phyloP scores from a whole-genome alignment of 2,329 filamentous ascomycete genomes.

The Chaetomium globosum region DNA sequence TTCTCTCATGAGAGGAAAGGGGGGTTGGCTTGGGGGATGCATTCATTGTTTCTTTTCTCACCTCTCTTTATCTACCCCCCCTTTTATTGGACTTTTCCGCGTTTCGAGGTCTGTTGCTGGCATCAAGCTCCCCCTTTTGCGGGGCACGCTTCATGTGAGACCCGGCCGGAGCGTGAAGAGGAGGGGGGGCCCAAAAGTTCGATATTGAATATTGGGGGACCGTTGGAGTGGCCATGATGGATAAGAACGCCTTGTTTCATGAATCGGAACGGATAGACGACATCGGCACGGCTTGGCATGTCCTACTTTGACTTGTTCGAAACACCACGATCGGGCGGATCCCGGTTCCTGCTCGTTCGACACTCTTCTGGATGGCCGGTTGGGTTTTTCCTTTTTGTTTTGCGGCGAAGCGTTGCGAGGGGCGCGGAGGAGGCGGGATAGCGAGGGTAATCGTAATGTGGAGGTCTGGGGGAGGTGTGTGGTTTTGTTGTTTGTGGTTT shows the following conservation, averaged over 20 bases:
- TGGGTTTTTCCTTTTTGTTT: neutral
- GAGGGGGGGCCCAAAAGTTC: neutral
- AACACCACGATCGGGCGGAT: slow-evolving; percentile 17
- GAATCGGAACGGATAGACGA: slow-evolving; percentile 19
- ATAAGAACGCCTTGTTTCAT: slow-evolving; percentile 23
- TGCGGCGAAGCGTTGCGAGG: slow-evolving; percentile 10
- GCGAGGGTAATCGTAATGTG: slow-evolving; percentile 26
- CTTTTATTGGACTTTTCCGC: neutral
- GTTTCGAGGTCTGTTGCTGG: slow-evolving; percentile 22
- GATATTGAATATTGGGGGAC: neutral
- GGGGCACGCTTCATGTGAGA: slow-evolving; percentile 23
- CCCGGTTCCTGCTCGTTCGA: neutral
- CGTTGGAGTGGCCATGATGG: slow-evolving; percentile 18
- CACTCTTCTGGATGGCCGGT: slow-evolving; percentile 3
- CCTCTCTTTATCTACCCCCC: slow-evolving; percentile 5
- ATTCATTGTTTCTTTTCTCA: slow-evolving; percentile 13
- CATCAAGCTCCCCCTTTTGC: slow-evolving; percentile 13
- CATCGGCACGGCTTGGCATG: slow-evolving; percentile 23
- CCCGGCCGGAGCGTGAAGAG: neutral
- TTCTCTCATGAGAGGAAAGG: slow-evolving; percentile 13
- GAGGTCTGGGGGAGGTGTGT: neutral
- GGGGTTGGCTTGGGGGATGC: slow-evolving; percentile 6
- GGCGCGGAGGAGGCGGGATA: neutral
- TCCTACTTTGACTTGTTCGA: slow-evolving; percentile 14
- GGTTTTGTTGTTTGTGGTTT: neutral